Percentiles rank a stretch among this genome's conserved stretches.
phyloP scores from a whole-genome alignment of 2,329 filamentous ascomycete genomes.

The Hypoxylon sp. region DNA sequence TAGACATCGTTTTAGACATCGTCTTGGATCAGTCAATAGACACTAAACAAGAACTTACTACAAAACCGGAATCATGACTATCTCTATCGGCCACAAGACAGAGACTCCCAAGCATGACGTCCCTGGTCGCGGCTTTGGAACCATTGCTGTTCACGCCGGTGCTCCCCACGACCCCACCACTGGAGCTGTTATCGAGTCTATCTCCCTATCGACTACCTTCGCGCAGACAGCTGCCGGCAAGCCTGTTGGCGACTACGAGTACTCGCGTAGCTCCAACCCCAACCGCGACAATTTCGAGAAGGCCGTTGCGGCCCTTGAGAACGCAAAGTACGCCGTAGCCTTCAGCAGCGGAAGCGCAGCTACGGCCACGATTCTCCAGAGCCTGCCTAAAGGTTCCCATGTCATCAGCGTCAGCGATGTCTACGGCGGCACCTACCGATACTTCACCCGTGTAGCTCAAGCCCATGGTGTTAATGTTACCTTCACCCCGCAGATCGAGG shows the following conservation, averaged over 20 bases:
- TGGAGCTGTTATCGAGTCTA: conserved; percentile 94
- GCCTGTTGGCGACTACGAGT: conserved; percentile 90
- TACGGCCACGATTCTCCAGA: conserved; percentile 92
- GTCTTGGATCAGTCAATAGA: no score
- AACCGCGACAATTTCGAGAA: conserved; percentile 95
- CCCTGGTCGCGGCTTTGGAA: conserved; percentile 85
- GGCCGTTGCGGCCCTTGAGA: conserved; percentile 89
- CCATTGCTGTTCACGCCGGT: conserved; percentile 93
- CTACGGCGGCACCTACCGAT: conserved; percentile 96
- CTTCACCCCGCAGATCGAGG: conserved; percentile 91
- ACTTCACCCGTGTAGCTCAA: conserved; percentile 97
- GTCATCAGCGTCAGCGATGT: conserved; percentile 97
- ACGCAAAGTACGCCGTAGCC: conserved; percentile 90
- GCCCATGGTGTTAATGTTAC: conserved; percentile 95
- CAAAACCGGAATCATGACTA: conserved; percentile 40
- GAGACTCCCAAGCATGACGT: no score
- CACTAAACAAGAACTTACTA: neutral
- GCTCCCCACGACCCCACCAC: conserved; percentile 89
- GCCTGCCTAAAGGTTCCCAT: conserved; percentile 87
- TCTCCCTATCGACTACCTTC: conserved; percentile 96
- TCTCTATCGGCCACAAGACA: conserved; percentile 56
- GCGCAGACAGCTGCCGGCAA: conserved; percentile 89
- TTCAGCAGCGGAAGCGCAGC: conserved; percentile 95
- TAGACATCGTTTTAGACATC: no score
- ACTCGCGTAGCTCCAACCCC: conserved; percentile 91